Conservation (phyloP, 257 asterid species). For the Solanum neorickii region DNA sequence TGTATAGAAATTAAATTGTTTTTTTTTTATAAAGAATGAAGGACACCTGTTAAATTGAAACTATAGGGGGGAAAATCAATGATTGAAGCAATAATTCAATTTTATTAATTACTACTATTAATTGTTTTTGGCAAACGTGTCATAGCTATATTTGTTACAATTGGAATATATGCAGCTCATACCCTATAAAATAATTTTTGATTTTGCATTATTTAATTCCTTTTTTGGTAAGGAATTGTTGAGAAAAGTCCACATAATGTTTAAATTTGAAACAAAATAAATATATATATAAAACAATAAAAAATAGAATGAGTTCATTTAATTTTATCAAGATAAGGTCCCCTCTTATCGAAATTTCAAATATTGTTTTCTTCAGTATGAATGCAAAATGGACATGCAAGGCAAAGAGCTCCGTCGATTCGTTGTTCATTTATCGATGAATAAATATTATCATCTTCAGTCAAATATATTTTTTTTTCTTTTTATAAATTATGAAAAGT, state of each 20-base stretch:
- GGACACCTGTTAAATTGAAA: not conserved
- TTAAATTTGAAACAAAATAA: not conserved
- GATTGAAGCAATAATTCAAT: not conserved
- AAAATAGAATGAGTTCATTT: not conserved
- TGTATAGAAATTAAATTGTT: not conserved
- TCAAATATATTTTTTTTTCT: not conserved
- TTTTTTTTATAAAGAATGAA: too few species aligned
- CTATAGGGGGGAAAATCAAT: not conserved
- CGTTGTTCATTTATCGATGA: not conserved
- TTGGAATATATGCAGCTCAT: not conserved
- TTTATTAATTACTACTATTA: not conserved
- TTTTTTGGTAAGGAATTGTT: not conserved
- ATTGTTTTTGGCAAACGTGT: not conserved
- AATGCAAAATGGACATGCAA: not conserved
- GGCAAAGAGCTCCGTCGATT: not conserved
- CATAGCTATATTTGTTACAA: not conserved
- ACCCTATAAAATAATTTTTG: not conserved
- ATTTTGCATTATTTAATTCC: not conserved
- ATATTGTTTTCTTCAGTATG: not conserved
- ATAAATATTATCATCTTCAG: fast-evolving
- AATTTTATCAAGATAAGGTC: not conserved
- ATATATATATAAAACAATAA: not conserved
- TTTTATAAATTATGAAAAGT: too few species aligned
- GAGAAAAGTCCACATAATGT: not conserved
- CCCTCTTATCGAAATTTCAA: not conserved